Evolutionary conservation across 257 asterid genomes (phyloP).

Genomic region (Capsicum baccatum): DNA sequence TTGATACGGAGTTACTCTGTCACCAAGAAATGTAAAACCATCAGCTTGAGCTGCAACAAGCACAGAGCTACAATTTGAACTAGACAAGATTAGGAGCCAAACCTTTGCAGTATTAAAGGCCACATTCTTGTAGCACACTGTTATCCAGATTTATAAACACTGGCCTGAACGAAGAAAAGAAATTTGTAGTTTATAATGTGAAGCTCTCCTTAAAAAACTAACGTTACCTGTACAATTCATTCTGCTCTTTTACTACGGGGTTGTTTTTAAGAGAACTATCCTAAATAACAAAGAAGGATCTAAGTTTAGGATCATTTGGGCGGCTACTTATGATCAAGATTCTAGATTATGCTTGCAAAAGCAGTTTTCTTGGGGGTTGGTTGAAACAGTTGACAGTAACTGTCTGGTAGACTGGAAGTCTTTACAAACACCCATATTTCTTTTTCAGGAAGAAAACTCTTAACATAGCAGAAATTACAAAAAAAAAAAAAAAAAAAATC

Average conservation of each 20-base stretch:
- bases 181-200: background rate
- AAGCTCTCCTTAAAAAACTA: background rate
- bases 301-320: too few species aligned
- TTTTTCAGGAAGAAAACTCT: too few species aligned
- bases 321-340: too few species aligned
- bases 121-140: conserved; percentile 75
- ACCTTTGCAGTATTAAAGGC: conserved; percentile 82
- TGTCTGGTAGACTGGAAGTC: too few species aligned
- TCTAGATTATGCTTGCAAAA: too few species aligned
- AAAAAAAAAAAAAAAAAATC: too few species aligned
- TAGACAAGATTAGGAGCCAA: conserved; percentile 23
- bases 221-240: background rate
- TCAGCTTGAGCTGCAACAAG: conserved; percentile 29
- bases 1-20: conserved; percentile 79
- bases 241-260: background rate
- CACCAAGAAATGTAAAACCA: conserved; percentile 29
- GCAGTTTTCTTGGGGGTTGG: too few species aligned
- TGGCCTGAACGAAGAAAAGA: conserved; percentile 53
- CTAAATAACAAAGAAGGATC: background rate
- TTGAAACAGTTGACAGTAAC: too few species aligned
- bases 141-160: conserved; percentile 67
- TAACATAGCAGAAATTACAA: too few species aligned
- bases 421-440: too few species aligned
- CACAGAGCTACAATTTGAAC: background rate
- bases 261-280: background rate